These are phyloP conservation scores for Lasiosphaeria ovina DNA, from an alignment of 495 filamentous ascomycete species.

Conservation along the genomic window DNA sequence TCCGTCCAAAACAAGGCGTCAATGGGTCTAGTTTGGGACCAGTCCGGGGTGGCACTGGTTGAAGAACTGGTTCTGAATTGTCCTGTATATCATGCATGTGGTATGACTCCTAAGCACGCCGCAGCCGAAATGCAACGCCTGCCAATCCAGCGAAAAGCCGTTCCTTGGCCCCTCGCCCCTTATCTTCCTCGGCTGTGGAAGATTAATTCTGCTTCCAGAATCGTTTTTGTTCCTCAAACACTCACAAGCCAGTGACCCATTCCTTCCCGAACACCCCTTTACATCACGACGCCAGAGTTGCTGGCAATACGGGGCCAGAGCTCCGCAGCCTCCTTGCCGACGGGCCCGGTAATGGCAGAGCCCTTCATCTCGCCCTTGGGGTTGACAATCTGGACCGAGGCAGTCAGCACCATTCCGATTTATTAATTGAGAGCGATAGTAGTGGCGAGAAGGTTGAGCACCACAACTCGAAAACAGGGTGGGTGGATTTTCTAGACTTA, in stretches of 20 bases:
- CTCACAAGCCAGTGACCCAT: slow-evolving; percentile 25
- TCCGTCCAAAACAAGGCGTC: background rate
- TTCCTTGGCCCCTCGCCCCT: slow-evolving; percentile 21
- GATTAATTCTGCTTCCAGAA: slow-evolving; percentile 21
- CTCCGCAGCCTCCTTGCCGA: slow-evolving; percentile 99
- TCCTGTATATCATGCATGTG: slow-evolving; percentile 38
- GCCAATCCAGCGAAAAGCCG: slow-evolving; percentile 31
- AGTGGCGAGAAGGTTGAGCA: background rate
- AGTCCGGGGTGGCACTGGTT: slow-evolving; percentile 13
- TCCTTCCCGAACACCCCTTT: slow-evolving; percentile 44
- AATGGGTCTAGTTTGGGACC: background rate
- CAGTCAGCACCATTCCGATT: slow-evolving; percentile 1
- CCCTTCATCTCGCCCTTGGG: slow-evolving; percentile 99
- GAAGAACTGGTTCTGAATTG: slow-evolving; percentile 40
- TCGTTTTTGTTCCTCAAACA: slow-evolving; percentile 28
- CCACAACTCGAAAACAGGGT: background rate
- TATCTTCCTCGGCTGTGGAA: slow-evolving; percentile 24
- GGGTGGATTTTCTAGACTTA: slow-evolving; percentile 49
- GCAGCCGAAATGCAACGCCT: slow-evolving; percentile 41
- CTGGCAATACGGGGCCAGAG: slow-evolving; percentile 99
- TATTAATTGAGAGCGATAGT: background rate
- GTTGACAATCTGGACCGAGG: slow-evolving; percentile 82
- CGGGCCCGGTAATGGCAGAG: slow-evolving; percentile 96
- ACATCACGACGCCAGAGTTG: slow-evolving; percentile 99
- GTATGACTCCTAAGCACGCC: slow-evolving; percentile 42